phyloP scores from a whole-genome alignment of 257 asterid genomes.

The Anisodus tanguticus region DNA sequence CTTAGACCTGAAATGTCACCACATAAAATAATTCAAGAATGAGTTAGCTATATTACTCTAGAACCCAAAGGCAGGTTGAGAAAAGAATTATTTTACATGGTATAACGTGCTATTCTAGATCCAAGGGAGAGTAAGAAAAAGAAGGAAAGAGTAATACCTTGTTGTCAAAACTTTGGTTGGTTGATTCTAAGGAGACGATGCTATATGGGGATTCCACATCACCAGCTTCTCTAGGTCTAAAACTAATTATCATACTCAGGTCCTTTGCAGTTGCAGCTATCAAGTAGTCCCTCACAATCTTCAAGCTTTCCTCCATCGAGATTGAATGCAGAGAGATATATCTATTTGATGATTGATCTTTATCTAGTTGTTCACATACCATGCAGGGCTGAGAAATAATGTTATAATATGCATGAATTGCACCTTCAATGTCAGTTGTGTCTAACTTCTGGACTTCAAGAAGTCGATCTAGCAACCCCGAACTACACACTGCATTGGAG shows the following conservation, averaged over 20 bases:
- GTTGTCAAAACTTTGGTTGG: constrained; percentile 73
- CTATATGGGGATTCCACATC: constrained; percentile 50
- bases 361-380: constrained; percentile 57
- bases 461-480: constrained; percentile 68
- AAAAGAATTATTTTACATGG: not conserved
- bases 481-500: constrained; percentile 59
- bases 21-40: not conserved
- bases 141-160: constrained; percentile 57
- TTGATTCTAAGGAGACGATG: constrained; percentile 61
- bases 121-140: not conserved
- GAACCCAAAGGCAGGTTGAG: not conserved
- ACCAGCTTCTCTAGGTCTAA: constrained; percentile 53
- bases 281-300: constrained; percentile 73
- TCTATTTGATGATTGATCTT: constrained; percentile 46
- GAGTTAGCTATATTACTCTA: not conserved
- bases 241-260: constrained; percentile 88
- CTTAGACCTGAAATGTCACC: not conserved
- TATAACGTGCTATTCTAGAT: not conserved
- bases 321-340: constrained; percentile 63
- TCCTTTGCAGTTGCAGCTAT: constrained; percentile 97
- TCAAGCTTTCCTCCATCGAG: constrained; percentile 62
- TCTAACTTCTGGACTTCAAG: constrained; percentile 90
- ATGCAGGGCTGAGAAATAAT: constrained; percentile 66
- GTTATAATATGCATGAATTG: constrained; percentile 85
- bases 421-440: constrained; percentile 80